Evolutionary conservation across 2,329 filamentous ascomycete species (phyloP).

Genomic region (Colletotrichum sp.): DNA sequence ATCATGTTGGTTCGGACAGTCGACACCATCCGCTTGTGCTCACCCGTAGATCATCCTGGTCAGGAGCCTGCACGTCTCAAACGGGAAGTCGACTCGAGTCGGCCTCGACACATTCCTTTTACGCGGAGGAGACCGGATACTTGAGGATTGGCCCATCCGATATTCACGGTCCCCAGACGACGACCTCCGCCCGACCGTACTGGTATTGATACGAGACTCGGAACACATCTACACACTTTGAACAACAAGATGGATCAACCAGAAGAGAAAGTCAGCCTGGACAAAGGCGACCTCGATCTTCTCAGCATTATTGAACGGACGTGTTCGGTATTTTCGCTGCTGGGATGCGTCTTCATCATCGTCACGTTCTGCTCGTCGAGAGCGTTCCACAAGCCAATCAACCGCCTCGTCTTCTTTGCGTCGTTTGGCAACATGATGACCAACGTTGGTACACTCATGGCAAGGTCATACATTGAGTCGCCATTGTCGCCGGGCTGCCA

Average conservation of each 20-base stretch:
- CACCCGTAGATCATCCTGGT: background rate
- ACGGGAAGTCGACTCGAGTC: background rate
- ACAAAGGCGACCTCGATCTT: constrained; percentile 48
- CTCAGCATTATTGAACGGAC: constrained; percentile 70
- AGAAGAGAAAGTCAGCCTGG: background rate
- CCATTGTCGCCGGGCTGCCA: constrained; percentile 64
- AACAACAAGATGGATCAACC: background rate
- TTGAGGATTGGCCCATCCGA: background rate
- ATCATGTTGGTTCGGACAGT: background rate
- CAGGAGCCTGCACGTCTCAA: background rate
- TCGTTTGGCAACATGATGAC: constrained; percentile 81
- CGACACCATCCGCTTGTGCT: background rate
- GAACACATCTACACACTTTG: background rate
- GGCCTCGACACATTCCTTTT: background rate
- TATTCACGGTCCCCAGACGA: background rate
- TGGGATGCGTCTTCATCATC: constrained; percentile 76
- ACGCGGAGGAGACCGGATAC: background rate
- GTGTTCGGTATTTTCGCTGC: constrained; percentile 72
- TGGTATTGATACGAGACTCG: background rate
- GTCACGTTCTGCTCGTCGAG: constrained; percentile 71
- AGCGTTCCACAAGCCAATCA: constrained; percentile 85
- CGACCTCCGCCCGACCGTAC: background rate
- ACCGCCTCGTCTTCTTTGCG: constrained; percentile 83
- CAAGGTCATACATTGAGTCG: constrained; percentile 60
- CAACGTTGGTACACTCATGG: constrained; percentile 79